A percentile compares a stretch with the other conserved stretches of the same genome.
Conservation (phyloP, 306 rosid genomes). For the Amphicarpaea edgeworthii region DNA sequence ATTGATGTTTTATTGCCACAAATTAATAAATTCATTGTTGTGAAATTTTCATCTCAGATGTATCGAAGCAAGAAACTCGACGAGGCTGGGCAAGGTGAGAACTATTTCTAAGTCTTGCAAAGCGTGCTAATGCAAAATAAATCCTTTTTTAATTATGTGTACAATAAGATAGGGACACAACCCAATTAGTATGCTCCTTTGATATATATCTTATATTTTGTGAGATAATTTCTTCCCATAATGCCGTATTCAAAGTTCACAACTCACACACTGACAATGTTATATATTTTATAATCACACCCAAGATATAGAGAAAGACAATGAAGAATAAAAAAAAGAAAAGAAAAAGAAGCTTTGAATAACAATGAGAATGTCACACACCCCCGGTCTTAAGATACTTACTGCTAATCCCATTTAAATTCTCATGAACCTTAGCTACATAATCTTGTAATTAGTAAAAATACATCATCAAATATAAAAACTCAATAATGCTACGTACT, state of each 20-base stretch:
- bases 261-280: neutral
- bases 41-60: slow-evolving; percentile 68
- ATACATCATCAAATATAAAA: neutral
- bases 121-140: neutral
- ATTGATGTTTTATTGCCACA: neutral
- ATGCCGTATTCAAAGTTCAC: neutral
- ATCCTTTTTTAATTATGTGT: neutral
- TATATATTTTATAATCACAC: neutral
- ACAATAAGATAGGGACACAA: neutral
- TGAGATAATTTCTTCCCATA: neutral
- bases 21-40: neutral
- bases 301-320: neutral
- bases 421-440: neutral
- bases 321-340: no score
- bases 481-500: no score
- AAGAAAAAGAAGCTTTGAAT: no score
- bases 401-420: neutral
- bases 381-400: neutral
- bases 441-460: neutral
- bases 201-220: neutral
- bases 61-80: slow-evolving; percentile 93
- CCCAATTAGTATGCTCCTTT: neutral
- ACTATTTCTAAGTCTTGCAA: neutral
- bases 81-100: slow-evolving; percentile 82
- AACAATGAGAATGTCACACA: neutral